phyloP scores from a whole-genome alignment of 371 early-diverging fungal genomes.

The Sporodiniella umbellata region DNA sequence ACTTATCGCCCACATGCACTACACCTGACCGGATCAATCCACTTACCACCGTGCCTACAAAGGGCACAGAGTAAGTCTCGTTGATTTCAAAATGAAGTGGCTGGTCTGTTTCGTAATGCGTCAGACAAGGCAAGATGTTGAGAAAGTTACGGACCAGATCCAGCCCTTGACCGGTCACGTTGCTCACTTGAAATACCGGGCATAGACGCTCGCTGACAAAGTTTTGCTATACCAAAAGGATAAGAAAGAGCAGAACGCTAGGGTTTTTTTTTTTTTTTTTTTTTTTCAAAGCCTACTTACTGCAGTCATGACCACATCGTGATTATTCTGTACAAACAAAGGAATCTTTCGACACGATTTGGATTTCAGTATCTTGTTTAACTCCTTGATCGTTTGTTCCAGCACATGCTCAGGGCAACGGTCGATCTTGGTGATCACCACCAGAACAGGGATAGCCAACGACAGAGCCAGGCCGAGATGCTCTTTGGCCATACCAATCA shows the following conservation, averaged over 20 bases:
- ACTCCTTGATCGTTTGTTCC: conserved; percentile 79
- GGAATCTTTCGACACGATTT: conserved; percentile 92
- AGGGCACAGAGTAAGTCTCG: conserved; percentile 88
- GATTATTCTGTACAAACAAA: conserved; percentile 71
- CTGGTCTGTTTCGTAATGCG: conserved; percentile 59
- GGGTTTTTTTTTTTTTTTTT: conserved; percentile 6
- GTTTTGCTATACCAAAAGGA: conserved; percentile 45
- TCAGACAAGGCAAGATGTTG: conserved; percentile 73
- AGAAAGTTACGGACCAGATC: conserved; percentile 80
- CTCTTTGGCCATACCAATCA: conserved; percentile 93
- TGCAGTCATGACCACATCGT: conserved; percentile 79
- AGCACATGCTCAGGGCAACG: conserved; percentile 87
- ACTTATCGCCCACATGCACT: conserved; percentile 76
- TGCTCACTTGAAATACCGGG: conserved; percentile 92
- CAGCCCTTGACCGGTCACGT: conserved; percentile 88
- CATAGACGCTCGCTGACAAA: conserved; percentile 87
- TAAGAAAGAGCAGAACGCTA: background rate
- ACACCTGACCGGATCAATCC: conserved; percentile 62
- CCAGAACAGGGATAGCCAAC: conserved; percentile 81
- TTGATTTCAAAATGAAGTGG: conserved; percentile 81
- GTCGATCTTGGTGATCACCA: conserved; percentile 90
- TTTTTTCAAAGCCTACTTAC: no score
- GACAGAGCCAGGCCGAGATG: conserved; percentile 89
- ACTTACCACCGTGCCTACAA: conserved; percentile 84
- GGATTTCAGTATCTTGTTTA: conserved; percentile 79